Conservation (phyloP, 345 rosid genomes). For the Alliaria petiolata region DNA sequence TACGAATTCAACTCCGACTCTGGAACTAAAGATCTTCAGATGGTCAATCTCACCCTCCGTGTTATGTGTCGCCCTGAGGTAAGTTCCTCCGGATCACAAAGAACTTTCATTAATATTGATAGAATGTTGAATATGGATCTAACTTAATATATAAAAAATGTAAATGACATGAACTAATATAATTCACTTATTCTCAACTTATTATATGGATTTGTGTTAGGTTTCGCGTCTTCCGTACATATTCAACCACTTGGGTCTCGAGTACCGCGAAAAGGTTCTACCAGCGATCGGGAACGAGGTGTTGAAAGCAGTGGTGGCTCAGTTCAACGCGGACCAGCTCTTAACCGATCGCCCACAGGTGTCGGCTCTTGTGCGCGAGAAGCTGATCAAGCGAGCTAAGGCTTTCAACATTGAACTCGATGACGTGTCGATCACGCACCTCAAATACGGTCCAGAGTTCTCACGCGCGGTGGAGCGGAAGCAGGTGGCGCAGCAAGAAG, state of each 20-base stretch:
- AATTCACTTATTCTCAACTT: too few relatives aligned
- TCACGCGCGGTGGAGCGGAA: constrained; percentile 86
- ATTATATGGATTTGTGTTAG: background rate
- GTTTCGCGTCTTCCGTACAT: constrained; percentile 59
- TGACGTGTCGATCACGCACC: constrained; percentile 76
- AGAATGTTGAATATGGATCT: too few relatives aligned
- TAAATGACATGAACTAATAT: too few relatives aligned
- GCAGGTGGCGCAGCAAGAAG: constrained; percentile 95
- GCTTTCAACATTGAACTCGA: constrained; percentile 75
- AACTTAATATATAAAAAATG: too few relatives aligned
- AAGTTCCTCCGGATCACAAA: background rate
- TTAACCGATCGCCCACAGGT: constrained; percentile 83
- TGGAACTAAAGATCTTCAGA: constrained; percentile 92
- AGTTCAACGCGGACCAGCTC: constrained; percentile 89
- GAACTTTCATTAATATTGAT: too few relatives aligned
- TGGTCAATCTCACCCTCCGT: constrained; percentile 84
- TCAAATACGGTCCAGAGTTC: constrained; percentile 74
- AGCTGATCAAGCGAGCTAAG: constrained; percentile 58
- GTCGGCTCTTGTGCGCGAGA: constrained; percentile 62
- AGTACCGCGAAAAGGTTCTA: constrained; percentile 76
- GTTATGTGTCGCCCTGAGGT: constrained; percentile 79
- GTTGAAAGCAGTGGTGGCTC: constrained; percentile 83
- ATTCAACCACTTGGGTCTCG: constrained; percentile 71
- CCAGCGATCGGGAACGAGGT: constrained; percentile 88
- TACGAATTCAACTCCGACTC: constrained; percentile 65